Conservation (phyloP, 768 basidiomycete species). For the Tulasnella sp. region DNA sequence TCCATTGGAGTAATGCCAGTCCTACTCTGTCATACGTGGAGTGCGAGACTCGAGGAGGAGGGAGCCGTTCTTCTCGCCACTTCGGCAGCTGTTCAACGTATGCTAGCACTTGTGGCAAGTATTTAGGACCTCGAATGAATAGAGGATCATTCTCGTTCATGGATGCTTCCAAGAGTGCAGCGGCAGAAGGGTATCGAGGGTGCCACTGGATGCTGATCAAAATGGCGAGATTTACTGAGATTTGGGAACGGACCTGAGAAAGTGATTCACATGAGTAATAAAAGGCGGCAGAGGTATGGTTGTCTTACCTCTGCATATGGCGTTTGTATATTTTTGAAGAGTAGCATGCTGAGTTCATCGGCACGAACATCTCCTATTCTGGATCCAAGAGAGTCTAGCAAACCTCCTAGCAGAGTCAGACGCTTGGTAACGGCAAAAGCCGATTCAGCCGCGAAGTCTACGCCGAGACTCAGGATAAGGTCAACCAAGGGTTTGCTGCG, state of each 20-base stretch:
- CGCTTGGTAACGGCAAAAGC: constrained; percentile 80
- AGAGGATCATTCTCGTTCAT: constrained; percentile 42
- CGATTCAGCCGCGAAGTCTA: constrained; percentile 76
- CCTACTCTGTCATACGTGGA: constrained; percentile 87
- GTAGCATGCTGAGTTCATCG: constrained; percentile 53
- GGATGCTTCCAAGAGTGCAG: constrained; percentile 46
- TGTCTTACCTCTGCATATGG: constrained; percentile 66
- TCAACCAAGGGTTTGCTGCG: constrained; percentile 57
- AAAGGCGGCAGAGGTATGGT: background rate
- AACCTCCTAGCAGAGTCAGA: constrained; percentile 47
- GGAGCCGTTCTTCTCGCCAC: constrained; percentile 64
- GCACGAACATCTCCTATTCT: too few species aligned
- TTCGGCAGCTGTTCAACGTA: constrained; percentile 46
- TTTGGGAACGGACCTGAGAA: constrained; percentile 49
- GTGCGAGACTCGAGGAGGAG: constrained; percentile 75
- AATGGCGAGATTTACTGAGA: constrained; percentile 35
- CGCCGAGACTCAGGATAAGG: constrained; percentile 60
- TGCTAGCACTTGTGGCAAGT: constrained; percentile 42
- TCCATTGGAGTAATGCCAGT: constrained; percentile 71
- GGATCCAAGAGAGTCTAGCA: constrained; percentile 52
- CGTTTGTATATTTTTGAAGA: constrained; percentile 65
- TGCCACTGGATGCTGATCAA: constrained; percentile 45
- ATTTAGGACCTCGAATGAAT: constrained; percentile 40
- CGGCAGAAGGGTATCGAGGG: constrained; percentile 47
- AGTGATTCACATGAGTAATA: background rate